Base-by-base conservation (phyloP, 176 grass and related monocot species). In the Leersia perrieri region DNA sequence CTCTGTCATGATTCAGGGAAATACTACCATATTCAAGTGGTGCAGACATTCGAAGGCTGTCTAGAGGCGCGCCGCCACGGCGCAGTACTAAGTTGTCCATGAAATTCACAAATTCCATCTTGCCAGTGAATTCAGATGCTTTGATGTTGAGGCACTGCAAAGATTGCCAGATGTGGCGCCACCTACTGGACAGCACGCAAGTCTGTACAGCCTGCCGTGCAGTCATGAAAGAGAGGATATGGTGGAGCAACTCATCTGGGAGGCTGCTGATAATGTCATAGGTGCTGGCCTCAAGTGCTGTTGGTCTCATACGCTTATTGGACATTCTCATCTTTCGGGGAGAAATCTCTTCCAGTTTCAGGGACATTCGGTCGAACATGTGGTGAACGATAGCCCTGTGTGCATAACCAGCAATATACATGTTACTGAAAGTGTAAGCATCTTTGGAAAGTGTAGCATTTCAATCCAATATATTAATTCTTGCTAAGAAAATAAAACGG, bases 171-270 rank as follows among this genome's bases (percentile, higher is more conserved):
- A 57, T 8, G 11, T 35, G 31, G 11, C 11, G 44, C 72, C 72
- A 57, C 18, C 71, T 74, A 18, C 4, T 74, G 45, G 71, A 74
- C 47, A 74, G 7, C 45, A 74, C 45, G 9, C 71, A 55, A 55
- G 71, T 74, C 30, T 57, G 45, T 22, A 74, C 45, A 2, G 71
- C 45, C 33, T 74, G 30, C 31, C 45, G 20, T 74, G 71, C 30
- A 74, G 71, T 57, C 71, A 55, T 74, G 30, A 74, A 28, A 74
- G 30, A 74, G 30, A 57, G 20, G 71, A 34, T 51, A 74, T 74
- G 72, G 30, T 58, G 45, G 20, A 74, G 72, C 32, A 74, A 22
- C 18, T 34, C 72, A 74, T 74, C 31, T 0, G 47, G 72, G 47
- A 74, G 45, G 47, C 72, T 74, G 30, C 47, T 74, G 47, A 74